phyloP scores from a whole-genome alignment of 78 protist species.

The Dictyostelium firmibasis region DNA sequence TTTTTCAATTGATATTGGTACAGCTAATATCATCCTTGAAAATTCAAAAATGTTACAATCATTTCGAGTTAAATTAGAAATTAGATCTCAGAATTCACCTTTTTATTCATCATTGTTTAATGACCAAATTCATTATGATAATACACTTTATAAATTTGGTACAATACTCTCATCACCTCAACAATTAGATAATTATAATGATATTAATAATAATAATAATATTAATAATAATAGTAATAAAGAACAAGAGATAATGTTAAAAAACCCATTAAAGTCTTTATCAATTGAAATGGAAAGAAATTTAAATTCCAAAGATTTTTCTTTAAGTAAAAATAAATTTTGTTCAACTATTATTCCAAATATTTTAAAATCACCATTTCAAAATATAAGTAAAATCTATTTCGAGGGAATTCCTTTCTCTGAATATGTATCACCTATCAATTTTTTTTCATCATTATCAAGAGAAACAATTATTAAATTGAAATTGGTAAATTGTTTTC shows the following conservation, averaged over 20 bases:
- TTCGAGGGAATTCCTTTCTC: background rate
- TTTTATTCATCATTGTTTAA: too few species aligned
- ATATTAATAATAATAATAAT: too few species aligned
- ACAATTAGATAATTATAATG: too few species aligned
- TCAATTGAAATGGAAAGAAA: background rate
- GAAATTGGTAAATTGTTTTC: background rate
- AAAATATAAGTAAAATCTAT: background rate
- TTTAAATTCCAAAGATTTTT: too few species aligned
- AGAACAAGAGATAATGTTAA: too few species aligned
- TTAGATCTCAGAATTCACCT: too few species aligned
- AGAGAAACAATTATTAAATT: background rate
- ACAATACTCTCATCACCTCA: too few species aligned
- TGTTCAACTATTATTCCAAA: background rate
- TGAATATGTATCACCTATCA: background rate
- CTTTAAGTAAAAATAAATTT: too few species aligned
- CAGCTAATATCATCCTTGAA: background rate
- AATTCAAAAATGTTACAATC: background rate
- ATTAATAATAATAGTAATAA: too few species aligned
- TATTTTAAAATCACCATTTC: background rate
- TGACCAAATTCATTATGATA: too few species aligned
- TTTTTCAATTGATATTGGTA: background rate
- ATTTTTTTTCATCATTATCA: background rate
- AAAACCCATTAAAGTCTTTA: background rate
- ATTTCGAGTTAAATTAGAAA: too few species aligned
- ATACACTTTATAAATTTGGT: too few species aligned